A percentile compares a stretch with the other conserved stretches of the same genome.
Evolutionary conservation across 305 asterid genomes (phyloP).

Genomic region (Rubia balearica): DNA sequence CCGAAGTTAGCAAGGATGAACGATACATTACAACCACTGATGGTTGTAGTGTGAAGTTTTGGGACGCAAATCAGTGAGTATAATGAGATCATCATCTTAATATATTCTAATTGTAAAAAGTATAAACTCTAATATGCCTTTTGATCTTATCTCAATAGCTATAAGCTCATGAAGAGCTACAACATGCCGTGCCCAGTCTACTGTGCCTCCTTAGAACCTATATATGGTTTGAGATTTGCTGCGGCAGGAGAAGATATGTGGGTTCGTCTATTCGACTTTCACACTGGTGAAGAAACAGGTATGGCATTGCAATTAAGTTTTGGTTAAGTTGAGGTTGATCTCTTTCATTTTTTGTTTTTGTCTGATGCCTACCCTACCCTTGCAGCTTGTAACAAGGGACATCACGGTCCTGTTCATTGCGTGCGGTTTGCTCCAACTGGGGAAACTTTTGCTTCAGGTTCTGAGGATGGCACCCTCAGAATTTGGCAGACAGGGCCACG

Average conservation of each 20-base stretch:
- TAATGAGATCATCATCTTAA: too few relatives aligned
- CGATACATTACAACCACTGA: too few relatives aligned
- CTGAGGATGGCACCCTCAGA: slow-evolving; percentile 36
- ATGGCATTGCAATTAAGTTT: neutral
- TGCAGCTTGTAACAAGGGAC: slow-evolving; percentile 41
- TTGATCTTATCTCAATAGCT: too few relatives aligned
- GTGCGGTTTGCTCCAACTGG: slow-evolving; percentile 31
- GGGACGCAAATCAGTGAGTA: too few relatives aligned
- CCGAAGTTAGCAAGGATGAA: too few relatives aligned
- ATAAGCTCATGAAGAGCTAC: neutral
- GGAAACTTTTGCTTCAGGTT: slow-evolving; percentile 36
- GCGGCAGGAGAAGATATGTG: slow-evolving; percentile 40
- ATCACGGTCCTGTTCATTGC: slow-evolving; percentile 6
- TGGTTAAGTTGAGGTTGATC: too few relatives aligned
- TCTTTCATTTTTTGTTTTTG: neutral
- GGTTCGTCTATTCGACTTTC: slow-evolving; percentile 31
- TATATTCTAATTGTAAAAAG: too few relatives aligned
- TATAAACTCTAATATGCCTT: too few relatives aligned
- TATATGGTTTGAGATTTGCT: slow-evolving; percentile 23
- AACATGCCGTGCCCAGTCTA: slow-evolving; percentile 37
- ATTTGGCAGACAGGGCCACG: slow-evolving; percentile 17
- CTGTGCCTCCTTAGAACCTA: slow-evolving; percentile 33
- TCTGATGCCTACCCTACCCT: neutral
- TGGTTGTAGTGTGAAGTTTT: too few relatives aligned
- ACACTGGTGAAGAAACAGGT: slow-evolving; percentile 38